Conservation (phyloP, 768 basidiomycete genomes). For the Rubroboletus satanas region DNA sequence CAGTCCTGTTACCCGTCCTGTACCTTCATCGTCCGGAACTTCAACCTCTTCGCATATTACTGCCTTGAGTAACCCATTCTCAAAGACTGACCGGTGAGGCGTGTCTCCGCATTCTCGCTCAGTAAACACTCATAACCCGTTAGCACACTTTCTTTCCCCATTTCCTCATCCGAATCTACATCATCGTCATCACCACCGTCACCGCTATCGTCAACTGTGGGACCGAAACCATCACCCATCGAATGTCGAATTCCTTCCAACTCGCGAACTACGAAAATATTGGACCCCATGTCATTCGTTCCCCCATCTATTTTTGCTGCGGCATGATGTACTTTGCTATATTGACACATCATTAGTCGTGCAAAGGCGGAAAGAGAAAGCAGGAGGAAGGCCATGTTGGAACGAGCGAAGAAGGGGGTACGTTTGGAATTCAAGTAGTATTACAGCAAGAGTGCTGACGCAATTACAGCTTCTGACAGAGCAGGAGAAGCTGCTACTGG, state of each 20-base stretch:
- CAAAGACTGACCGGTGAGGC: conserved; percentile 63
- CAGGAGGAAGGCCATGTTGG: conserved; percentile 63
- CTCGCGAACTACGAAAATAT: conserved; percentile 33
- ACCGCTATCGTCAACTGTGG: conserved; percentile 3
- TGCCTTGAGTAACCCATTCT: conserved; percentile 36
- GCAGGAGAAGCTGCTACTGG: conserved; percentile 59
- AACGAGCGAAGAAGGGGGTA: conserved; percentile 73
- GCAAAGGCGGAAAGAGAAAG: conserved; percentile 74
- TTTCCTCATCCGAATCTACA: conserved; percentile 22
- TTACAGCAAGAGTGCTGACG: background rate
- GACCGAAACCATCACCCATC: conserved; percentile 17
- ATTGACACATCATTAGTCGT: conserved; percentile 43
- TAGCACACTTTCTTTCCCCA: conserved; percentile 37
- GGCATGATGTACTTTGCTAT: conserved; percentile 45
- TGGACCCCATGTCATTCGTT: conserved; percentile 47
- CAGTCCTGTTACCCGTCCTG: background rate
- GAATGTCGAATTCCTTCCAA: conserved; percentile 30
- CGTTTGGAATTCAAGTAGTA: conserved; percentile 22
- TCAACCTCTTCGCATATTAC: conserved; percentile 10
- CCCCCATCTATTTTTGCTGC: conserved; percentile 65
- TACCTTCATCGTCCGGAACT: conserved; percentile 9
- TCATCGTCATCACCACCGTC: background rate
- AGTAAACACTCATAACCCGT: conserved; percentile 65
- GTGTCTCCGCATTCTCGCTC: conserved; percentile 22
- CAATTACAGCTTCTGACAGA: conserved; percentile 51